A percentile compares a stretch with the other conserved stretches of the same genome.
Evolutionary conservation across 139 green algal species (phyloP).

Genomic region (Chlamydomonas sphaeroides): DNA sequence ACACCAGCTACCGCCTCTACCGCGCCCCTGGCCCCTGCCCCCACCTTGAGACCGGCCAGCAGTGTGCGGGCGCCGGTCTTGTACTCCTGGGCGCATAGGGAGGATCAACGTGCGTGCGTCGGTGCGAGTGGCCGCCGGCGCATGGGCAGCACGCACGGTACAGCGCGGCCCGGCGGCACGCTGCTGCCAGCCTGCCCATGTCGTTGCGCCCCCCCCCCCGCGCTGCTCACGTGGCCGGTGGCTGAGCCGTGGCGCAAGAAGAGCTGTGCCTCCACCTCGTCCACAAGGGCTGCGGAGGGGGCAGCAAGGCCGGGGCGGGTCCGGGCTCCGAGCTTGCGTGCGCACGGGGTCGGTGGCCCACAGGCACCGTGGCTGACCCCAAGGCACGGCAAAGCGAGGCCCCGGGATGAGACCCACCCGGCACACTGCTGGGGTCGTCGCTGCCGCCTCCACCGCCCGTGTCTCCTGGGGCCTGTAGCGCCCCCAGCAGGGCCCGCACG

Average conservation of each 20-base stretch:
- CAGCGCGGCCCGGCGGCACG: background rate
- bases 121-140: background rate
- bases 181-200: background rate
- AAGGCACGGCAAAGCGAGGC: too few relatives aligned
- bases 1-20: background rate
- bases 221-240: background rate
- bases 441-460: background rate
- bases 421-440: too few relatives aligned
- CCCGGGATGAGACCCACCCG: too few relatives aligned
- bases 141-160: background rate
- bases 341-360: too few relatives aligned
- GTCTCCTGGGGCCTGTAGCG: background rate
- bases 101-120: background rate
- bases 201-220: too few relatives aligned
- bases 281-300: background rate
- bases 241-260: background rate
- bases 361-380: too few relatives aligned
- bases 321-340: background rate
- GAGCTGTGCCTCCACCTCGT: background rate
- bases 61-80: constrained; percentile 1
- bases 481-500: background rate
- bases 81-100: constrained; percentile 7
- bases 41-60: constrained; percentile 27
- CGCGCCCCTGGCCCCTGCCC: background rate
- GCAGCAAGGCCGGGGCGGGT: background rate